Percentiles rank a stretch among this genome's conserved stretches.
phyloP scores from a whole-genome alignment of 2,329 filamentous ascomycete species.

The Monosporascus ibericus region DNA sequence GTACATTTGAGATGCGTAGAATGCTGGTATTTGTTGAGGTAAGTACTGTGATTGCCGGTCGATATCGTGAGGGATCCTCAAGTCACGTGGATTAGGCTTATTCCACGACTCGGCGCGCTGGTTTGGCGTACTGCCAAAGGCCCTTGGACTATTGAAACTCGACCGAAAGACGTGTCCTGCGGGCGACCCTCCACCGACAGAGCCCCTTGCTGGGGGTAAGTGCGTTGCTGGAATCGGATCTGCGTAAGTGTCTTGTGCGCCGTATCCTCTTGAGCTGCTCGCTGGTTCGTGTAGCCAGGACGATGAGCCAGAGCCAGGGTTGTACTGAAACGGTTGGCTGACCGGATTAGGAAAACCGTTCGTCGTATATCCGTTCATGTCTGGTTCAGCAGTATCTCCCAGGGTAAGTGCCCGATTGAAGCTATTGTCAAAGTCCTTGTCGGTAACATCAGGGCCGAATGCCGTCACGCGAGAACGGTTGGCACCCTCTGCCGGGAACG shows the following conservation, averaged over 20 bases:
- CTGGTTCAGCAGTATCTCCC: conserved; percentile 21
- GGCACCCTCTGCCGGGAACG: conserved; percentile 12
- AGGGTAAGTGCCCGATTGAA: conserved; percentile 29
- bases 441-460: conserved; percentile 27
- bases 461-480: conserved; percentile 8
- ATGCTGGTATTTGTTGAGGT: conserved; percentile 19
- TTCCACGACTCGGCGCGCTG: conserved; percentile 31
- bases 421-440: conserved; percentile 29
- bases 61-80: conserved; percentile 27
- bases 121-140: conserved; percentile 22
- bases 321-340: conserved; percentile 37
- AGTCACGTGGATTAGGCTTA: conserved; percentile 29
- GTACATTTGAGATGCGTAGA: conserved; percentile 31
- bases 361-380: conserved; percentile 8
- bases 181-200: conserved; percentile 34
- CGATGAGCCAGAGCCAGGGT: conserved; percentile 39
- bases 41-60: conserved; percentile 32
- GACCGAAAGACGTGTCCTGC: conserved; percentile 25
- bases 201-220: conserved; percentile 28
- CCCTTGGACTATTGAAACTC: conserved; percentile 24
- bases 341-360: conserved; percentile 16
- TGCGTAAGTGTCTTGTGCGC: conserved; percentile 25
- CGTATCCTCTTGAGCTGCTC: conserved; percentile 9
- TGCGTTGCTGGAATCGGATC: conserved; percentile 22
- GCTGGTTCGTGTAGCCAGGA: conserved; percentile 35